Percentiles rank a stretch among this genome's conserved stretches.
These are phyloP conservation scores for Fusarium sp. DNA, from an alignment of 2,329 filamentous ascomycete species.

Conservation along the genomic window DNA sequence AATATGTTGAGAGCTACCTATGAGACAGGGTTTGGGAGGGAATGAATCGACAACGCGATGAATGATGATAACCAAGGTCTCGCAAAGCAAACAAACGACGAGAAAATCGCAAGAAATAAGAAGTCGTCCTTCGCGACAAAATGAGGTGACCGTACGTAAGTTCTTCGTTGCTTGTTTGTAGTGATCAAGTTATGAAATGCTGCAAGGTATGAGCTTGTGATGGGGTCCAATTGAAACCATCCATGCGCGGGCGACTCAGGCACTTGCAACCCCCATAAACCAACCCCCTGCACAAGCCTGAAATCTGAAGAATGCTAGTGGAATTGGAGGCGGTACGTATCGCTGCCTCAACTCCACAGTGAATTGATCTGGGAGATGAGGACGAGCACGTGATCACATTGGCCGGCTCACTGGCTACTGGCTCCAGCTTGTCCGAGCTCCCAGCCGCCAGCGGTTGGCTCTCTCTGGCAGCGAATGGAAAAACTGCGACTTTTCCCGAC, in stretches of 20 bases:
- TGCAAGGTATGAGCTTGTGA: conserved; percentile 24
- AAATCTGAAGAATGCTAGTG: conserved; percentile 2
- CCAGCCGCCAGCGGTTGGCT: conserved; percentile 40
- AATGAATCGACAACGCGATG: neutral
- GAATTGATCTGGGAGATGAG: neutral
- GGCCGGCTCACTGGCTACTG: conserved; percentile 39
- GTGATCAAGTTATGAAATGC: conserved; percentile 21
- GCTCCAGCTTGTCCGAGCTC: conserved; percentile 48
- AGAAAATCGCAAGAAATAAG: neutral
- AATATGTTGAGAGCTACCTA: conserved; percentile 33
- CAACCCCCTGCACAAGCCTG: conserved; percentile 22
- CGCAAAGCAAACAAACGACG: neutral
- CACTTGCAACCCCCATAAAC: conserved; percentile 9
- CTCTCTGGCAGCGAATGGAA: conserved; percentile 45
- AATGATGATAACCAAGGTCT: neutral
- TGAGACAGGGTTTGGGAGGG: conserved; percentile 6
- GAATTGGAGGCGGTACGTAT: conserved; percentile 9
- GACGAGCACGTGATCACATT: conserved; percentile 39
- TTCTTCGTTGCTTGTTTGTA: conserved; percentile 16
- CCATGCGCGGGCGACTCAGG: conserved; percentile 20
- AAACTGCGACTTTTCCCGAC: conserved; percentile 61
- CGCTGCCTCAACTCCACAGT: conserved; percentile 7
- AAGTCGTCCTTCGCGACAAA: neutral
- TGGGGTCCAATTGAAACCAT: conserved; percentile 27
- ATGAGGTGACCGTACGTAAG: conserved; percentile 2